phyloP scores from a whole-genome alignment of 2,329 filamentous ascomycete species.

The Cladobotryum protrusum region DNA sequence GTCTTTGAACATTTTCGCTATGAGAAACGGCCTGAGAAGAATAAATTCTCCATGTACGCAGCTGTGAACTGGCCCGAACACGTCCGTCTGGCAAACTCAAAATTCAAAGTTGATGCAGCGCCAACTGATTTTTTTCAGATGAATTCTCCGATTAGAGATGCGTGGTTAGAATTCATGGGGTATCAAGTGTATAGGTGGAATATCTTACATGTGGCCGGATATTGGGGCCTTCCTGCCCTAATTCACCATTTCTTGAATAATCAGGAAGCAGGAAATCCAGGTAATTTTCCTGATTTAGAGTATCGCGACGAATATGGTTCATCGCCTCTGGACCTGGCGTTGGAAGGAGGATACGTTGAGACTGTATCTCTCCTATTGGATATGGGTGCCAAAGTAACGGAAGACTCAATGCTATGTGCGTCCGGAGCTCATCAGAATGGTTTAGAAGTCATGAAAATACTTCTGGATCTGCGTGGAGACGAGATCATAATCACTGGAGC shows the following conservation, averaged over 20 bases:
- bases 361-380: too few species aligned
- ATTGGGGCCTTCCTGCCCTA: conserved; percentile 8
- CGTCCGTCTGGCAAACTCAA: conserved; percentile 4
- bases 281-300: neutral
- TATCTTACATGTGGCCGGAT: conserved; percentile 10
- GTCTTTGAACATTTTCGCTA: neutral
- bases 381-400: conserved; percentile 4
- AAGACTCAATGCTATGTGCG: conserved; percentile 6
- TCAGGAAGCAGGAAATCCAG: conserved; percentile 2
- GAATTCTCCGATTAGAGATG: conserved; percentile 5
- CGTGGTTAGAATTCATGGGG: neutral
- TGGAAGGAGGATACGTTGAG: too few species aligned
- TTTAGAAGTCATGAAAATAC: conserved; percentile 2
- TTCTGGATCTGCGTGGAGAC: conserved; percentile 8
- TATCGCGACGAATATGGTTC: too few species aligned
- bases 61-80: conserved; percentile 5
- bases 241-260: conserved; percentile 1
- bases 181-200: neutral
- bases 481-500: too few species aligned
- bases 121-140: conserved; percentile 7
- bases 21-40: neutral
- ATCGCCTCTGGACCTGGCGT: too few species aligned
- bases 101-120: conserved; percentile 1
- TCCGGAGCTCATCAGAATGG: neutral
- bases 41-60: conserved; percentile 3